A percentile compares a stretch with the other conserved stretches of the same genome.
Evolutionary conservation across 108 stramenopile species (phyloP).

Genomic region (Nitzschia palea): DNA sequence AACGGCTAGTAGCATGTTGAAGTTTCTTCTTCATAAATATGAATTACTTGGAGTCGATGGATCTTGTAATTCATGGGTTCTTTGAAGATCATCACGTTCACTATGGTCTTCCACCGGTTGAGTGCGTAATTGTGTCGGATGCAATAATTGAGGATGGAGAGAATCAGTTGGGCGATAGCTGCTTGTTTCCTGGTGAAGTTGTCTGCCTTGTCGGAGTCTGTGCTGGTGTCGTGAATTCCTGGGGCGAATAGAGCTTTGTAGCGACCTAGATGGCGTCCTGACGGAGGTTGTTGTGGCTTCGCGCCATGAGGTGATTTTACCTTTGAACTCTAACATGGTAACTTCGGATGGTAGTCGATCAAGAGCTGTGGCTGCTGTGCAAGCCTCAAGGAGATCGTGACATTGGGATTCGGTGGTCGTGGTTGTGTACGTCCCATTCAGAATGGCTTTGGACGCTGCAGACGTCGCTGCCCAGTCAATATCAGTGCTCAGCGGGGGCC

Average conservation of each 20-base stretch:
- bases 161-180: not conserved
- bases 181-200: not conserved
- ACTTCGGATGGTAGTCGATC: not conserved
- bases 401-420: not conserved
- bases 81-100: not conserved
- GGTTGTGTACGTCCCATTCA: not conserved
- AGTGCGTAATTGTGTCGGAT: not conserved
- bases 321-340: not conserved
- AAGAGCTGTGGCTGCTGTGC: not conserved
- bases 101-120: not conserved
- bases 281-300: not conserved
- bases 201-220: not conserved
- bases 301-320: not conserved
- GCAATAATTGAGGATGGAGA: not conserved
- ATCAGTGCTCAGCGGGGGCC: not conserved
- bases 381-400: not conserved
- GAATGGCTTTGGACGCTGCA: not conserved
- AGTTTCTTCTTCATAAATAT: constrained; percentile 19
- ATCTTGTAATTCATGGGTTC: not conserved
- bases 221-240: not conserved
- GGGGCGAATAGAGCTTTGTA: too few species aligned
- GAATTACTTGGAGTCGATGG: constrained; percentile 14
- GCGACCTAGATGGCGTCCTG: not conserved
- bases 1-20: not conserved
- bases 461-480: not conserved